Percentiles rank a stretch among this genome's conserved stretches.
Evolutionary conservation across 129 eudicot genomes (phyloP).

Genomic region (Pseudognaphalium luteoalbum): DNA sequence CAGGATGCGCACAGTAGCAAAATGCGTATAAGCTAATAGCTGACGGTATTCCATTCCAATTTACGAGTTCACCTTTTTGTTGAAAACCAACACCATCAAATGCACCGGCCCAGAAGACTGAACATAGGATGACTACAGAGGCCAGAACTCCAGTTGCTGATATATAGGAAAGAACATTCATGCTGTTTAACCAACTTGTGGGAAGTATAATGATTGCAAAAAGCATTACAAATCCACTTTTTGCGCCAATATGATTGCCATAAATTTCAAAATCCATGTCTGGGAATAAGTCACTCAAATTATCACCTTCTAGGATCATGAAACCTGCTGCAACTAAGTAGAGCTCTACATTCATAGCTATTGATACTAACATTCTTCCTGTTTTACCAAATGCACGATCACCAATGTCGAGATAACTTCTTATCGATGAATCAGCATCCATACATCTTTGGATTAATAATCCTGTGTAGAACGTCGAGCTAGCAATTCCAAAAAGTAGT

Average conservation of each 20-base stretch:
- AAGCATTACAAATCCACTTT: slow-evolving; percentile 31
- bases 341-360: slow-evolving; percentile 40
- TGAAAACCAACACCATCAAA: slow-evolving; percentile 39
- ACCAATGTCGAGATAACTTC: slow-evolving; percentile 49
- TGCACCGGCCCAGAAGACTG: slow-evolving; percentile 36
- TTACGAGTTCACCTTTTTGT: slow-evolving; percentile 24
- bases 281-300: slow-evolving; percentile 35
- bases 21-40: slow-evolving; percentile 73
- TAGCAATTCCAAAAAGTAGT: slow-evolving; percentile 55
- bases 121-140: slow-evolving; percentile 32
- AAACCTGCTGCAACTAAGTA: slow-evolving; percentile 44
- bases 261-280: slow-evolving; percentile 20
- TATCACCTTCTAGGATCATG: slow-evolving; percentile 45
- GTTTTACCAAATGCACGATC: slow-evolving; percentile 35
- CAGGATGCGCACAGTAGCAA: slow-evolving; percentile 88
- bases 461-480: slow-evolving; percentile 49
- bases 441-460: slow-evolving; percentile 41
- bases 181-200: slow-evolving; percentile 35
- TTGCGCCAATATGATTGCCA: slow-evolving; percentile 26
- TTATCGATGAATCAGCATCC: slow-evolving; percentile 41
- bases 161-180: slow-evolving; percentile 38
- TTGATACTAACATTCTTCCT: slow-evolving; percentile 35
- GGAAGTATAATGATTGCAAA: slow-evolving; percentile 37
- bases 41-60: slow-evolving; percentile 37
- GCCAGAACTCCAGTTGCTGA: slow-evolving; percentile 43